Evolutionary conservation across 2,329 filamentous ascomycete genomes (phyloP).

Genomic region (Dothideomycetes sp.): DNA sequence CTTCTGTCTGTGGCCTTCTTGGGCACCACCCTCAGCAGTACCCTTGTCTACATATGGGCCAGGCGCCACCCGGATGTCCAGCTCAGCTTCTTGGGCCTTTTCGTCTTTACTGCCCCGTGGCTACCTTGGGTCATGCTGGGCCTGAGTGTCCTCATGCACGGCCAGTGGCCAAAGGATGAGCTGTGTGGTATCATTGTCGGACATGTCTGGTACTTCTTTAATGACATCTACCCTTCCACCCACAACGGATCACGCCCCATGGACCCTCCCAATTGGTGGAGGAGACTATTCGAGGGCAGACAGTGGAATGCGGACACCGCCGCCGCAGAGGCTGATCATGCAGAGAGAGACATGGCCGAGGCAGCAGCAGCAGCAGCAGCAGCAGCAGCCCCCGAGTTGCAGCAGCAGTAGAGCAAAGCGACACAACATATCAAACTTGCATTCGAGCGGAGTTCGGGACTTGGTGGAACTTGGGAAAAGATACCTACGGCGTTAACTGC

Average conservation of each 20-base stretch:
- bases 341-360: slow-evolving; percentile 53
- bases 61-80: slow-evolving; percentile 85
- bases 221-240: slow-evolving; percentile 86
- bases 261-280: slow-evolving; percentile 85
- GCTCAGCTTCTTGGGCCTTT: slow-evolving; percentile 66
- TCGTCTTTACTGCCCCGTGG: slow-evolving; percentile 90
- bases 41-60: slow-evolving; percentile 96
- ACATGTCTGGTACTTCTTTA: slow-evolving; percentile 97
- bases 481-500: too few species aligned
- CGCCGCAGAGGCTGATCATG: slow-evolving; percentile 26
- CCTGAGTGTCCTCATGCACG: slow-evolving; percentile 86
- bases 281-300: slow-evolving; percentile 62
- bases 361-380: slow-evolving; percentile 47
- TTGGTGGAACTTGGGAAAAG: too few species aligned
- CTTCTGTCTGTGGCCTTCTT: slow-evolving; percentile 87
- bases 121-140: slow-evolving; percentile 91
- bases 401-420: slow-evolving; percentile 4
- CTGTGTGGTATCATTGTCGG: slow-evolving; percentile 91
- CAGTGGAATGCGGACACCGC: slow-evolving; percentile 32
- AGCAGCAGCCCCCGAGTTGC: slow-evolving; percentile 34
- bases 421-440: too few species aligned
- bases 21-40: slow-evolving; percentile 85
- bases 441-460: too few species aligned
- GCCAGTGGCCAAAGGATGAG: slow-evolving; percentile 85
- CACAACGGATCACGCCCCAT: slow-evolving; percentile 76